phyloP scores from a whole-genome alignment of 2,329 filamentous ascomycete species.

The Aspergillus fumigatiaffinis region DNA sequence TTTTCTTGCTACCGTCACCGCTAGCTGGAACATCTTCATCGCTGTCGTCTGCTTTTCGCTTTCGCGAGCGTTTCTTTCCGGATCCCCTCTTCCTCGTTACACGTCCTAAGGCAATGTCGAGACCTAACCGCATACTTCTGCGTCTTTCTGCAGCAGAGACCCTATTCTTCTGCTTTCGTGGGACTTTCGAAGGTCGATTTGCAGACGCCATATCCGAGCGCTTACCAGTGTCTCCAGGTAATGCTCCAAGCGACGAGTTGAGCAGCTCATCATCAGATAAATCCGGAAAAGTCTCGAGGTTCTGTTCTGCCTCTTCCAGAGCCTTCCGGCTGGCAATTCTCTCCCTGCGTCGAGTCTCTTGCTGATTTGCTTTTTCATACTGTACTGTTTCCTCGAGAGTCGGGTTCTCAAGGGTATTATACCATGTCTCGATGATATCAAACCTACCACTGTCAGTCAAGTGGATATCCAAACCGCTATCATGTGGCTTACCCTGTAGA shows the following conservation, averaged over 20 bases:
- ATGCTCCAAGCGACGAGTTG: background rate
- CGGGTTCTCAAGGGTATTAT: slow-evolving; percentile 1
- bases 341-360: slow-evolving; percentile 3
- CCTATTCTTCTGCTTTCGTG: slow-evolving; percentile 7
- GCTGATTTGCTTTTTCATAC: slow-evolving; percentile 7
- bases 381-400: slow-evolving; percentile 7
- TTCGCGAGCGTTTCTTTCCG: background rate
- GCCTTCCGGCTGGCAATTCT: slow-evolving; percentile 3
- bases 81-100: background rate
- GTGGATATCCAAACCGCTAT: background rate
- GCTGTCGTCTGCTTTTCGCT: background rate
- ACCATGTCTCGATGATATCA: slow-evolving; percentile 6
- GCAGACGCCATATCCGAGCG: background rate
- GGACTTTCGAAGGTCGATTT: background rate
- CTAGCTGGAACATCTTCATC: background rate
- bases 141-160: slow-evolving; percentile 13
- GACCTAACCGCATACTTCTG: slow-evolving; percentile 10
- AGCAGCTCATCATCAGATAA: background rate
- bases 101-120: slow-evolving; percentile 4
- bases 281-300: background rate
- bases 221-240: background rate
- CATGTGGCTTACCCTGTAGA: background rate
- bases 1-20: slow-evolving; percentile 5
- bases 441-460: slow-evolving; percentile 8
- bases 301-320: background rate